These are phyloP conservation scores for Russula virescens DNA, from an alignment of 768 basidiomycete species.

Conservation along the genomic window DNA sequence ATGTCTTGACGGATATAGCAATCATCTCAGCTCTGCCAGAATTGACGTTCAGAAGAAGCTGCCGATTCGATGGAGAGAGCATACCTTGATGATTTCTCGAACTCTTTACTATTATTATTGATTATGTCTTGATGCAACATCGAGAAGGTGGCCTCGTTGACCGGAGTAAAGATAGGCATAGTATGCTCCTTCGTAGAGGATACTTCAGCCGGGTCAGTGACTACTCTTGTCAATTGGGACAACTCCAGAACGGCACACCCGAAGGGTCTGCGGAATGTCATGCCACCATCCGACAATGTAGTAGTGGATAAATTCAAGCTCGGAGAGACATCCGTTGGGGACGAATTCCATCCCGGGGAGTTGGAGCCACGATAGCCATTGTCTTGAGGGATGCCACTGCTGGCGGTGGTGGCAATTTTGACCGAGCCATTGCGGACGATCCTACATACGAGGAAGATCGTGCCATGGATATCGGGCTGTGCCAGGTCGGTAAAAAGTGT, in stretches of 20 bases:
- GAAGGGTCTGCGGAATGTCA: constrained; percentile 77
- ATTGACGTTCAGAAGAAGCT: not conserved
- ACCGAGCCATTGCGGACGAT: constrained; percentile 85
- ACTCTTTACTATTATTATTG: constrained; percentile 67
- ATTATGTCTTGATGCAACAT: constrained; percentile 96
- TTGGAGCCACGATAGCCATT: constrained; percentile 51
- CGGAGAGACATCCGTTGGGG: constrained; percentile 2
- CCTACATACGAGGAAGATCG: constrained; percentile 84
- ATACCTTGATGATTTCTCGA: constrained; percentile 75
- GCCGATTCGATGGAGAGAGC: constrained; percentile 24
- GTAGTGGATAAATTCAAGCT: constrained; percentile 5
- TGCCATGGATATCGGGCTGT: constrained; percentile 75
- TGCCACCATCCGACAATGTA: constrained; percentile 27
- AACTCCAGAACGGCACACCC: constrained; percentile 94
- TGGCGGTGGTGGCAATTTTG: constrained; percentile 59
- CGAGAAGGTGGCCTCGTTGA: constrained; percentile 80
- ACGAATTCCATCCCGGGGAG: constrained; percentile 32
- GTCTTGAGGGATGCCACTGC: constrained; percentile 42
- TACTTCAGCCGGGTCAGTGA: constrained; percentile 56
- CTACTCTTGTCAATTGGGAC: constrained; percentile 64
- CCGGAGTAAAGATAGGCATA: constrained; percentile 84
- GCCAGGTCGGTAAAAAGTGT: constrained; percentile 91
- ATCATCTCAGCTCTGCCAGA: constrained; percentile 74
- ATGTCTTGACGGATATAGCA: constrained; percentile 78
- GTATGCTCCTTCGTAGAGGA: constrained; percentile 66